Conservation (phyloP, 345 rosid species). For the Gossypium arboreum region DNA sequence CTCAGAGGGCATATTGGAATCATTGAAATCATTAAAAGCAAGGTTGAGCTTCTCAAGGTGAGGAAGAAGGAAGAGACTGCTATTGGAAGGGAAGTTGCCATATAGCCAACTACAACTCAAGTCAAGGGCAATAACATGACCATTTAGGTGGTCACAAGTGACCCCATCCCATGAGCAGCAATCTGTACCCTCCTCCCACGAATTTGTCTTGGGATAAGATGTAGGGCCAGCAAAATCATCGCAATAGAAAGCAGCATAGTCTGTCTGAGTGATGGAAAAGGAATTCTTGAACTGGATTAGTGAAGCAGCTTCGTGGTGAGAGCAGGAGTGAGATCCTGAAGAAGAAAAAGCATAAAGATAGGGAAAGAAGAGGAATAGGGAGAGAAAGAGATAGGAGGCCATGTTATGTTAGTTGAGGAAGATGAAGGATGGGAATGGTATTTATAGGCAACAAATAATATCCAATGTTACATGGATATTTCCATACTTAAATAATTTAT, state of each 20-base stretch:
- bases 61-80: no score
- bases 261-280: neutral
- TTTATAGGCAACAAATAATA: no score
- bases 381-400: neutral
- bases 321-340: neutral
- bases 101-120: no score
- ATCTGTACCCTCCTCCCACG: slow-evolving; percentile 21
- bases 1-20: no score
- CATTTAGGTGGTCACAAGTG: neutral
- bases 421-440: no score
- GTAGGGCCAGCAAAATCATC: neutral
- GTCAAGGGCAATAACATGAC: no score
- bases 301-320: neutral
- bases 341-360: neutral
- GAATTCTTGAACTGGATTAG: neutral
- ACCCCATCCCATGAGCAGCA: slow-evolving; percentile 35
- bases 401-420: no score
- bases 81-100: no score
- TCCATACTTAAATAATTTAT: no score
- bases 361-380: neutral
- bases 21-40: no score
- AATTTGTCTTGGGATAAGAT: slow-evolving; percentile 3
- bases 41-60: no score
- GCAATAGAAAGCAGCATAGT: rapidly evolving
- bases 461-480: no score